phyloP scores from a whole-genome alignment of 108 stramenopile species.

The Nannochloropsis salina region DNA sequence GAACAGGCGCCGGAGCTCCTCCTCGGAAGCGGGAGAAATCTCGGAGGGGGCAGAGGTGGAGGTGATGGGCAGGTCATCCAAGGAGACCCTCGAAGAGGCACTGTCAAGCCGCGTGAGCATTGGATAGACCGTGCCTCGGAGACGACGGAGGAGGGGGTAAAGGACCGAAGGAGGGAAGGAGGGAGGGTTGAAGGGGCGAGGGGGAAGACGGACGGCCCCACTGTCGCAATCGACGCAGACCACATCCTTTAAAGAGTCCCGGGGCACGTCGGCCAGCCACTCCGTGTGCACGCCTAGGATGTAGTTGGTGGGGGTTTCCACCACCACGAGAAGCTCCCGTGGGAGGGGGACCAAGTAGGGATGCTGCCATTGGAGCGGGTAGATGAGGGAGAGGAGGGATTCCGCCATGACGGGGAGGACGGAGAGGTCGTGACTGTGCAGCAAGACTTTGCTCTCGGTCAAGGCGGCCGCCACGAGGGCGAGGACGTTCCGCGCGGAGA shows the following conservation, averaged over 20 bases:
- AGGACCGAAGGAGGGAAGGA: conserved; percentile 8
- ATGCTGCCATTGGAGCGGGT: conserved; percentile 46
- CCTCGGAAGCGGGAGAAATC: conserved; percentile 18
- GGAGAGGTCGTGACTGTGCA: conserved; percentile 36
- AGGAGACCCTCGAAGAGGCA: background rate
- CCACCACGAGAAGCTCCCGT: conserved; percentile 36
- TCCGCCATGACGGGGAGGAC: conserved; percentile 44
- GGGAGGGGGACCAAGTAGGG: conserved; percentile 46
- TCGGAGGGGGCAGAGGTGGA: background rate
- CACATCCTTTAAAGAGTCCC: conserved; percentile 33
- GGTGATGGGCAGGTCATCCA: background rate
- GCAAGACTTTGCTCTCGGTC: conserved; percentile 39
- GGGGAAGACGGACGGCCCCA: background rate
- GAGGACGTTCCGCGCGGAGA: conserved; percentile 14
- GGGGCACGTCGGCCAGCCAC: conserved; percentile 36
- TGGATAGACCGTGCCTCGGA: background rate
- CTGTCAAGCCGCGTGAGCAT: background rate
- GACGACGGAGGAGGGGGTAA: background rate
- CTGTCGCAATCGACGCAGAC: background rate
- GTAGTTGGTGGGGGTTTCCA: conserved; percentile 41
- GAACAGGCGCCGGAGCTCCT: conserved; percentile 29
- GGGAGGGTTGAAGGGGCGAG: background rate
- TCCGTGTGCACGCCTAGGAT: conserved; percentile 43
- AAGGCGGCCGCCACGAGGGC: conserved; percentile 39
- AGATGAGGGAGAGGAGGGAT: conserved; percentile 41